Base-by-base conservation (phyloP, 345 rosid genomes). In the Chamaenerion angustifolium region DNA sequence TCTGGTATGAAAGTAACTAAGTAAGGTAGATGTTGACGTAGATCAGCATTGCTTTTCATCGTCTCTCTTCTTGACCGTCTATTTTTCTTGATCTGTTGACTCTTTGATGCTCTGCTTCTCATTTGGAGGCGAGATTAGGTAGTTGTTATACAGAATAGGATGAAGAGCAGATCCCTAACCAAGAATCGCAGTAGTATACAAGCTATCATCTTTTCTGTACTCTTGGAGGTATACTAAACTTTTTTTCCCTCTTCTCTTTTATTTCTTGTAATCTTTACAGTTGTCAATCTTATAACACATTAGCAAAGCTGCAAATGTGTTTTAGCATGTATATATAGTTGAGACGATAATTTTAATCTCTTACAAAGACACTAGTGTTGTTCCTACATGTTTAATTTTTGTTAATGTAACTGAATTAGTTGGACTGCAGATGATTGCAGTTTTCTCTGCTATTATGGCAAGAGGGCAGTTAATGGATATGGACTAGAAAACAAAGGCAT, bases 51-150 rank as follows among this genome's bases (percentile, higher is more conserved):
- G 27, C 27, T 23, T 23, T 23, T 23, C 27, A 23, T 23, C 27
- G 27, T 23, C 27, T 23, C 2, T 23, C 27, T 23, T 23, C 27
- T 23, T 23, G 27, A 23, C 2, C 5, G 27, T 23, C 27, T 23
- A 23, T n/a, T 23, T 23, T 23, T 23, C 27, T 23, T 23, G 27
- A 23, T 23, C 5, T 23, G 27, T 5, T 5, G 3, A 23, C 2
- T 23, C 5, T 23, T 23, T 23, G 2, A 23, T 23, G 27, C 27
- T 5, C 27, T n/a, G n/a, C n/a, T n/a, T n/a, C n/a, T n/a, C n/a
- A n/a, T n/a, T n/a, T n/a, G n/a, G n/a, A n/a, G n/a, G 2, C 3
- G 2, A 23, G 87, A 62, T 73, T 96, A 92, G 70, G 98, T 87
- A 72, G 85, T 93, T 10, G 45, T 66, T 8, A 74, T 92, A 62